Evolutionary conservation across 495 filamentous ascomycete genomes (phyloP), one percentile per base, ranked within the genome.

Genomic region (Talaromyces adpressus): DNA sequence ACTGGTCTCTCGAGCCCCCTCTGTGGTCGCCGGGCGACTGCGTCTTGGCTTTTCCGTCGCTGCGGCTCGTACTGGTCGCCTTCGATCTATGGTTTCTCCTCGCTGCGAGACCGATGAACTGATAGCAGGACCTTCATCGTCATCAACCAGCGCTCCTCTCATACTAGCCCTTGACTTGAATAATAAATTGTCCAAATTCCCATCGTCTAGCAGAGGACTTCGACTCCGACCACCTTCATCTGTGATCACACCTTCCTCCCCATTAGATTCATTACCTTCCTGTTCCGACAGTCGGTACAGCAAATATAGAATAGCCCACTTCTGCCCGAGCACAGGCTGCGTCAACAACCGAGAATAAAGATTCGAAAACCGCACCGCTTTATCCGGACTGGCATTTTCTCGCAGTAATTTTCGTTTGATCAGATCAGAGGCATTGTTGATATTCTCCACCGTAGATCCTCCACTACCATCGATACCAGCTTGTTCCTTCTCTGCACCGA

Each of bases 241-340:
- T 6, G 64, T 71, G 5, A 67, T 72, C 4, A 63, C 70, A 18
- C 75, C 73, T 6, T 54, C 34, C 34, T 64, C 49, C 4, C 59
- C 68, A 25, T 71, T 68, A 8, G 59, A 12, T 6, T 74, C 73
- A 18, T 76, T 71, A n/a, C 29, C 56, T 18, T 58, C 56, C 6
- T 58, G 27, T 22, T 58, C 56, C 56, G 89, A 86, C 49, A 98
- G 81, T 66, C 89, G 88, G 69, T 92, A 89, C 22, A 99, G 85
- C 51, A 99, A 83, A 70, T 93, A 92, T 6, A 99, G 80, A 66
- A 97, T 96, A 2, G 89, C 92, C 92, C 93, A 97, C 84, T 98
- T 99, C 73, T 96, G 89, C 67, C 87, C 88, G 32, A 99, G 80
- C 2, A 98, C 93, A 4, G 93, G 93, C 67, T 95, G 88, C 27